Base-by-base conservation (phyloP, 1,284 basidiomycete genomes). In the Cutaneotrichosporon daszewskae region DNA sequence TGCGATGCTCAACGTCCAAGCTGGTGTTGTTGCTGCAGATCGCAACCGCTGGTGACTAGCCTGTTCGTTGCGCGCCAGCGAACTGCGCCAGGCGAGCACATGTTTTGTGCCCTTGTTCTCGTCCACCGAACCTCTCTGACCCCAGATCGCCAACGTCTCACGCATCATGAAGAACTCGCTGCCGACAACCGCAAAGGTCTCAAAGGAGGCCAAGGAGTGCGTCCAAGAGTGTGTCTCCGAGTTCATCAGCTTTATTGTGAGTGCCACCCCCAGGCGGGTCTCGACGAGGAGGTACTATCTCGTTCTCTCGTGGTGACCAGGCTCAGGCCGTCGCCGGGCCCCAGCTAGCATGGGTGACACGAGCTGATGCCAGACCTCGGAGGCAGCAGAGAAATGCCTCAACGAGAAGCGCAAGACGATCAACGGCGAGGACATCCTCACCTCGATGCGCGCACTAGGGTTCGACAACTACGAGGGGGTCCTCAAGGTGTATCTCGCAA, bases 141-240 rank as follows among this genome's bases (percentile, higher is more conserved):
- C 14, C 23, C 45, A 91, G 88, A 95, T 96, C 53, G 91, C 91
- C 39, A 96, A 96, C 66, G 90, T 96, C 12, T 83, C 88, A 14
- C 79, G 91, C 4, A 91, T 96, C 60, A 96, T 96, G 91, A 95
- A 95, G 66, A 75, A 81, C 26, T 77, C 85, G 3, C 81, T 96
- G 3, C 91, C 91, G 0, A 76, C 82, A 2, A 87, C 86, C n/a
- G 88, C 90, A 17, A 96, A 96, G 73, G 92, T 96, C 58, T 87
- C 89, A 3, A 94, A 94, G 68, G 91, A 95, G 71, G 88, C 91
- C 19, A 96, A 96, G 68, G 90, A 95, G 71, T 90, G 86, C 69
- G 87, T 95, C 35, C 91, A 95, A 70, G 89, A 94, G 71, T 94
- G 89, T 71, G 88, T 94, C 38, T 90, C 85, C 31, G 92, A 96